A percentile compares a stretch with the other conserved stretches of the same genome.
phyloP scores from a whole-genome alignment of 345 rosid genomes.

The Psidium friedrichsthalianum region DNA sequence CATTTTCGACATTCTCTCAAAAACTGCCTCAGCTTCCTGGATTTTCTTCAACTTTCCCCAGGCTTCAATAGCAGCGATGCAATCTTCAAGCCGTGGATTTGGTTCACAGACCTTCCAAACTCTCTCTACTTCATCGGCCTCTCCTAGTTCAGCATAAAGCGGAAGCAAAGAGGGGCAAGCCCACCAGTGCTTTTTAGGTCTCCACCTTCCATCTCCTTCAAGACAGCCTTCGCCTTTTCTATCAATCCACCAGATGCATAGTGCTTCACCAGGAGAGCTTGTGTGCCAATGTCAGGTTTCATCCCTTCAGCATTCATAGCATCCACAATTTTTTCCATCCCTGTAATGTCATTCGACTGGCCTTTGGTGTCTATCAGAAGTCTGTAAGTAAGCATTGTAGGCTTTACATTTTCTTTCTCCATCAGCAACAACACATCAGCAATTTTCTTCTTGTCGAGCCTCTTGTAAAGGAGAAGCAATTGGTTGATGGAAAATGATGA shows the following conservation, averaged over 20 bases:
- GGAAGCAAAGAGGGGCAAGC: conserved; percentile 47
- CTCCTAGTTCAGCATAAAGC: conserved; percentile 65
- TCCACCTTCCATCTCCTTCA: conserved; percentile 85
- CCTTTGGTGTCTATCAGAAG: conserved; percentile 78
- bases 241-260: conserved; percentile 49
- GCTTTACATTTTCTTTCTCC: conserved; percentile 90
- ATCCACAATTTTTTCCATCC: conserved; percentile 82
- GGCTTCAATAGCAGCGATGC: conserved; percentile 65
- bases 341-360: conserved; percentile 51
- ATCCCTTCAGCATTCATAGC: conserved; percentile 86
- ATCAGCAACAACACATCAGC: conserved; percentile 69
- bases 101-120: conserved; percentile 70
- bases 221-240: conserved; percentile 59
- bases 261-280: conserved; percentile 51
- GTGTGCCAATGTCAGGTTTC: conserved; percentile 36
- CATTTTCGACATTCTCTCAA: conserved; percentile 25
- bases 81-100: conserved; percentile 42
- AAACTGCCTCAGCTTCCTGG: conserved; percentile 71
- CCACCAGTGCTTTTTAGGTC: conserved; percentile 41
- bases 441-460: conserved; percentile 69
- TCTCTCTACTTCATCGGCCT: conserved; percentile 63
- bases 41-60: conserved; percentile 66
- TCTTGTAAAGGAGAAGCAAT: conserved; percentile 84
- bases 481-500: conserved; percentile 77
- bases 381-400: conserved; percentile 53